Conservation (phyloP, 768 basidiomycete species). For the Suillus variegatus region DNA sequence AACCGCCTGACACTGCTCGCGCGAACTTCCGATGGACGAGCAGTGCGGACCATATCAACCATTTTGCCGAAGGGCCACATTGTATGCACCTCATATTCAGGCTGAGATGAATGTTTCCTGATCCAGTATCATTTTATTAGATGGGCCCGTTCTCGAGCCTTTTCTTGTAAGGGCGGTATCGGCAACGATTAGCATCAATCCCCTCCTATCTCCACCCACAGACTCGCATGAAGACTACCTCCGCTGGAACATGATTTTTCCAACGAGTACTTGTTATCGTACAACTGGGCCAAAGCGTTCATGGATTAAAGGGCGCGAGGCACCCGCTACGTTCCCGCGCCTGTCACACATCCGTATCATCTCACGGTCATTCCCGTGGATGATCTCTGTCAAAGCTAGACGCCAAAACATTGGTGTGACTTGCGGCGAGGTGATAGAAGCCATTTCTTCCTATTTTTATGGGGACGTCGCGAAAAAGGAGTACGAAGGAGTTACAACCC, state of each 20-base stretch:
- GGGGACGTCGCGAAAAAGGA: constrained; percentile 53
- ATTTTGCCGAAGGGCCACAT: constrained; percentile 42
- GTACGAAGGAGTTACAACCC: constrained; percentile 41
- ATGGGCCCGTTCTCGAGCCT: constrained; percentile 72
- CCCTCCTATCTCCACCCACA: constrained; percentile 53
- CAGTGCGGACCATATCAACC: constrained; percentile 33
- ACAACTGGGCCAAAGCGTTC: constrained; percentile 63
- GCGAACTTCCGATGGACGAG: constrained; percentile 31
- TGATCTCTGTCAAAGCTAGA: constrained; percentile 47
- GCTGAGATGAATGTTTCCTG: constrained; percentile 6
- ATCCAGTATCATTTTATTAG: constrained; percentile 33
- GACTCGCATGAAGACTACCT: constrained; percentile 50
- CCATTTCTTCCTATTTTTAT: constrained; percentile 51
- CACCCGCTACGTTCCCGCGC: constrained; percentile 69
- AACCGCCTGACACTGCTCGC: constrained; percentile 24
- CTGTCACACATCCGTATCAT: constrained; percentile 52
- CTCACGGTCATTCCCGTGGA: constrained; percentile 57
- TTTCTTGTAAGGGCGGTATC: constrained; percentile 52
- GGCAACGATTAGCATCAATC: constrained; percentile 56
- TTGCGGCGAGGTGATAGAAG: constrained; percentile 66
- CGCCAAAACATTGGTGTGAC: constrained; percentile 56
- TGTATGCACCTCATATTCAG: constrained; percentile 33
- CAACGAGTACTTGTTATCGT: constrained; percentile 58
- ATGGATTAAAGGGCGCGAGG: constrained; percentile 65
- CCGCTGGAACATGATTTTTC: constrained; percentile 77